Evolutionary conservation across 345 rosid genomes (phyloP).

Genomic region (Hibiscus syriacus): DNA sequence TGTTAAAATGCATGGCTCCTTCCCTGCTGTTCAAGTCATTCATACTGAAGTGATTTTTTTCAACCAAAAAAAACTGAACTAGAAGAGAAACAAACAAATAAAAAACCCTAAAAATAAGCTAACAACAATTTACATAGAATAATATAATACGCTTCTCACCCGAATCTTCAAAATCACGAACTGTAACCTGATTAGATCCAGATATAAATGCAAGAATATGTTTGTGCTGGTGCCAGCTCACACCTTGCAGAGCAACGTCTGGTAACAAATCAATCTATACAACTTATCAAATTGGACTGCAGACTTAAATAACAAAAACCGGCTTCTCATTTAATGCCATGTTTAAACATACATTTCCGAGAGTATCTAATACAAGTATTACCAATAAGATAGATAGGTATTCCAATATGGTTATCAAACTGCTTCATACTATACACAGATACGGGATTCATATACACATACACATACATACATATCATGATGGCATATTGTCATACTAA

Average conservation of each 20-base stretch:
- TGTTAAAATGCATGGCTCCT: slow-evolving; percentile 65
- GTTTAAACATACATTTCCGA: neutral
- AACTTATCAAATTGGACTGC: slow-evolving; percentile 8
- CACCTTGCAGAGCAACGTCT: slow-evolving; percentile 74
- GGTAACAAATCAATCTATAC: slow-evolving; percentile 63
- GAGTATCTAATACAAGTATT: neutral
- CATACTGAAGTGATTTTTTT: slow-evolving; percentile 15
- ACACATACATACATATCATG: neutral
- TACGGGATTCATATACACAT: neutral
- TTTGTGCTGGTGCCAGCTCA: slow-evolving; percentile 84
- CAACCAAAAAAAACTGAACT: slow-evolving; percentile 1
- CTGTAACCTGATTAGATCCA: slow-evolving; percentile 59
- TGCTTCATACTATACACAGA: neutral
- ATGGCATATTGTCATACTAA: neutral
- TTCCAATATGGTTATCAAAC: neutral
- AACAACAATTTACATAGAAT: neutral
- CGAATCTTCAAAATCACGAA: slow-evolving; percentile 84
- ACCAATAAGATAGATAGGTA: neutral
- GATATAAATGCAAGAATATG: slow-evolving; percentile 75
- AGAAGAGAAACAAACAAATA: neutral
- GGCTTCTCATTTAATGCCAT: neutral
- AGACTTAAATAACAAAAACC: neutral
- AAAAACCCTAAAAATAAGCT: no score
- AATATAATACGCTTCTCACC: slow-evolving; percentile 33
- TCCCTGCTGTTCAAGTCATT: slow-evolving; percentile 45